Conservation (phyloP, 2,329 filamentous ascomycete species). For the Colletotrichum chrysophilum region DNA sequence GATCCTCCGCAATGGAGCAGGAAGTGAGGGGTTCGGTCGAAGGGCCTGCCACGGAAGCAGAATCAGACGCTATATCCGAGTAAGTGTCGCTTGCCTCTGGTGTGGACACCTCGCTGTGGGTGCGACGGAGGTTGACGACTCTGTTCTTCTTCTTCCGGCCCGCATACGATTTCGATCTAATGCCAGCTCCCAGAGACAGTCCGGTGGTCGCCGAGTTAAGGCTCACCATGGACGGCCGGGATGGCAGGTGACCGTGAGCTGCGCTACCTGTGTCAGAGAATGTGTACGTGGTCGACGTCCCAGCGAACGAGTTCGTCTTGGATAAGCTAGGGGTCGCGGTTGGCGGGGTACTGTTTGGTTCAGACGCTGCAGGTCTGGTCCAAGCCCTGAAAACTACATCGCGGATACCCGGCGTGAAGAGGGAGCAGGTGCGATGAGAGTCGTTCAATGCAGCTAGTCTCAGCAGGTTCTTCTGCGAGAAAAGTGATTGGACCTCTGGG, state of each 20-base stretch:
- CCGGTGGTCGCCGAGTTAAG: conserved; percentile 66
- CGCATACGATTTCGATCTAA: conserved; percentile 63
- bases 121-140: conserved; percentile 79
- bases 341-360: conserved; percentile 54
- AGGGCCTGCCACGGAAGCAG: conserved; percentile 61
- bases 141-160: conserved; percentile 82
- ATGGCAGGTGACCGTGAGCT: conserved; percentile 66
- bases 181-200: conserved; percentile 66
- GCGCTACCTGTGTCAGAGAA: conserved; percentile 75
- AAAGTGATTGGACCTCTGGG: conserved; percentile 84
- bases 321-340: conserved; percentile 59
- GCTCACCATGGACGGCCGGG: conserved; percentile 70
- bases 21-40: conserved; percentile 66
- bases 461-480: conserved; percentile 93
- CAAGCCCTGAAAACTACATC: conserved; percentile 93
- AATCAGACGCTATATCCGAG: conserved; percentile 53
- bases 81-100: conserved; percentile 54
- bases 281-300: conserved; percentile 70
- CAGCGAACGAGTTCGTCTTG: conserved; percentile 68
- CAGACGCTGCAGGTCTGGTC: conserved; percentile 76
- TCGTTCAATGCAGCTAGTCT: conserved; percentile 83
- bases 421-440: conserved; percentile 86
- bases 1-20: conserved; percentile 64
- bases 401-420: conserved; percentile 89
- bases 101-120: conserved; percentile 58